Base-by-base conservation (phyloP, 2,329 filamentous ascomycete genomes). In the Fusarium sp. region DNA sequence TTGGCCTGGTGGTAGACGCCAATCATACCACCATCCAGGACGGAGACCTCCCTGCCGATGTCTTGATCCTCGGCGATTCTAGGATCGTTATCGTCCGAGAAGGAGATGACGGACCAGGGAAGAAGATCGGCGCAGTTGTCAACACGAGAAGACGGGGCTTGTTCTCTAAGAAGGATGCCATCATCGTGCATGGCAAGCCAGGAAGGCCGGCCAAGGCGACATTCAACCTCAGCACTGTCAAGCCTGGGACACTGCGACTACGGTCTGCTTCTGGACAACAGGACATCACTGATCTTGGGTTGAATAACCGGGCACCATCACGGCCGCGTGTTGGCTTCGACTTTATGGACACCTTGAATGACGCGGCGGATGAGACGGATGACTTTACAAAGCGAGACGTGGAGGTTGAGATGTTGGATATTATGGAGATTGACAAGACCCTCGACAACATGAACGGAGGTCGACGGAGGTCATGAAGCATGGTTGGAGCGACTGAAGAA, bases 361-460 rank as follows among this genome's bases (percentile, higher is more conserved):
- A 83, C 2, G 89, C 89, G 2, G 89, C 89, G 4, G 89, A 91
- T 66, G 80, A 83, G 8, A 83, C 83, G 24, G 85, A 87, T 37
- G 86, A 88, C 60, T 83, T 86, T n/a, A 85, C 83, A 24, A 82
- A 84, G 29, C 83, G 89, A 35, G 86, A 91, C 65, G 84, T 90
- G 14, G 89, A 91, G 77, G 84, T 85, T 34, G 89, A 91, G 80
- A 88, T 91, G 84, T 83, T 92, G 74, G 90, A 91, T 78, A 90
- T 92, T 52, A 89, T 91, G 86, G 89, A 90, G 74, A 91, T 92
- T 76, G 90, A 92, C 74, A 87, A 89, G 67, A 88, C 87, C 58
- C 80, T 92, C 62, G 86, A 89, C 57, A 84, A 82, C 59, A 84
- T 92, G 87, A 87, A 90, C 64, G 83, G 80, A 42, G 84, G 85